Base-by-base conservation (phyloP, 2,329 filamentous ascomycete genomes). In the Remersonia thermophila region DNA sequence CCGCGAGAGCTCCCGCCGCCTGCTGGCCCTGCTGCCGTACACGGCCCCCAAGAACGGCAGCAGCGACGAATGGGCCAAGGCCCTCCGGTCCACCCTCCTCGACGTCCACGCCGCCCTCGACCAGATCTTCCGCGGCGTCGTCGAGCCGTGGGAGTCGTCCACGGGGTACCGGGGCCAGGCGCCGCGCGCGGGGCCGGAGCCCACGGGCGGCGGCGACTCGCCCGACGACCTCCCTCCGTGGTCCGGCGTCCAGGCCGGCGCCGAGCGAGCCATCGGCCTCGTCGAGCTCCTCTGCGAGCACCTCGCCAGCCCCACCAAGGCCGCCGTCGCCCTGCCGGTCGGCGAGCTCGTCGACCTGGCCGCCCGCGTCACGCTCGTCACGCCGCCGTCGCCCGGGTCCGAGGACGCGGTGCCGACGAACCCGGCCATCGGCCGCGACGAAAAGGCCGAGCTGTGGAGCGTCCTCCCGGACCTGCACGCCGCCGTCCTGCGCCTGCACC, bases 11-110 rank as follows among this genome's bases (percentile, higher is more conserved):
- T 75, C 83, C 11, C 73, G 77, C 31, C 71, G 67, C 17, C 58
- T 94, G 2, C 68, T 77, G 33, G 69, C 84, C 7, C 67, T 78
- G n/a, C 64, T 93, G 32, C 80, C 85, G 45, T 77, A 80, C 52
- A 91, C 83, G 36, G 81, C 83, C 1, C 77, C 83, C 5, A 95
- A 94, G 58, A 80, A 82, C 42, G 76, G 75, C 13, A 73, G 77
- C 9, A 71, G 72, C 15, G 79, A 83, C 15, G 85, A 93, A 56
- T 95, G 87, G 87, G 65, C 66, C 12, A 80, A 74, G 47, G 66
- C 74, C 12, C 60, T 87, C 31, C 69, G 70, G 32, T 61, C 63
- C 7, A 65, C 79, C 9, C 61, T 93, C 16, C 66, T 67, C 27
- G 69, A 73, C 27, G 68, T 77, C 12, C 86, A 95, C 50, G 58